Evolutionary conservation across 1,284 basidiomycete genomes (phyloP).

Genomic region (Pascua sp.): DNA sequence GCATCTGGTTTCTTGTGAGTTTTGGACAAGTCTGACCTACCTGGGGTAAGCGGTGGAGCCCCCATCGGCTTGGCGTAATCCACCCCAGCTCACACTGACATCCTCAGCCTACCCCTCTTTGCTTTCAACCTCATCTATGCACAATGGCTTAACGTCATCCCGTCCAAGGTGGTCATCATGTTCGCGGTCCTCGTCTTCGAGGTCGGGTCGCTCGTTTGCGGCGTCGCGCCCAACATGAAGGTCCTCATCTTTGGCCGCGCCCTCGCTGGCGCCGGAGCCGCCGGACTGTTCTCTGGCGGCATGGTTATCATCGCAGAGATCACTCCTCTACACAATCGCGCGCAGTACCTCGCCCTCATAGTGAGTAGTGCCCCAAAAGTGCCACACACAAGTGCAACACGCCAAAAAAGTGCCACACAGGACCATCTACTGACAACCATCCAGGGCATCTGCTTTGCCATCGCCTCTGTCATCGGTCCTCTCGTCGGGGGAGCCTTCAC

Average conservation of each 20-base stretch:
- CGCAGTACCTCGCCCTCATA: conserved; percentile 36
- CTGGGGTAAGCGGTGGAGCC: conserved; percentile 10
- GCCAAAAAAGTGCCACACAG: conserved; percentile 14
- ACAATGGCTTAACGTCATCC: conserved; percentile 48
- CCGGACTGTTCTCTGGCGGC: conserved; percentile 52
- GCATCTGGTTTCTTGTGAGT: conserved; percentile 42
- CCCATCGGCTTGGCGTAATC: conserved; percentile 2
- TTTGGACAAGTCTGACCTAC: background rate
- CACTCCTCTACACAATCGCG: conserved; percentile 38
- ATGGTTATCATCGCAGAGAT: conserved; percentile 48
- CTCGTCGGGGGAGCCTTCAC: conserved; percentile 51
- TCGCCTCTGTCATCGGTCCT: conserved; percentile 49
- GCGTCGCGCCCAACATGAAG: conserved; percentile 52
- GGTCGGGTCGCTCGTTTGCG: conserved; percentile 56
- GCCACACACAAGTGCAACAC: too few species aligned
- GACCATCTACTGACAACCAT: background rate
- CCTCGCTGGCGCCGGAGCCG: conserved; percentile 54
- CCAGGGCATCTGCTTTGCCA: conserved; percentile 41
- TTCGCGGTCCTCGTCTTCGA: conserved; percentile 53
- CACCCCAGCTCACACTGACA: background rate
- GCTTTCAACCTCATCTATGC: conserved; percentile 49
- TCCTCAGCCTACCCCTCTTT: conserved; percentile 42
- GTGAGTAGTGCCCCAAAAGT: conserved; percentile 32
- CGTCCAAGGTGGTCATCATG: conserved; percentile 49
- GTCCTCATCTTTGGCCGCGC: conserved; percentile 55